Percentiles rank a stretch among this genome's conserved stretches.
Evolutionary conservation across 352 stramenopile genomes (phyloP).

Genomic region (Globisporangium perplexum): DNA sequence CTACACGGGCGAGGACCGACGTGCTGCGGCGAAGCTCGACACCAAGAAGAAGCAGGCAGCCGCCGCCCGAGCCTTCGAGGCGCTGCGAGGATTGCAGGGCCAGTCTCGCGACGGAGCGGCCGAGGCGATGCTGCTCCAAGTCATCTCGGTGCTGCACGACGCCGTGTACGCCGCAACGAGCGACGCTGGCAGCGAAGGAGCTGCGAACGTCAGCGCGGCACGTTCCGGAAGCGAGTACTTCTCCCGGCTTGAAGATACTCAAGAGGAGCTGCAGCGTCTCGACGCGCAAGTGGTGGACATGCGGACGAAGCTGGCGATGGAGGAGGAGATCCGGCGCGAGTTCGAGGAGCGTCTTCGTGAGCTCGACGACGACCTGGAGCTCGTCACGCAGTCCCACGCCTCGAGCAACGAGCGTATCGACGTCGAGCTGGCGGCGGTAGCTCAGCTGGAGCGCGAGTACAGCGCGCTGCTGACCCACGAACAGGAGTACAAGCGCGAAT

Average conservation of each 20-base stretch:
- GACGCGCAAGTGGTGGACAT: slow-evolving; percentile 12
- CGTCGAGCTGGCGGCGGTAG: slow-evolving; percentile 26
- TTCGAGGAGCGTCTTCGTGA: slow-evolving; percentile 22
- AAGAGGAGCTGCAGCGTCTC: slow-evolving; percentile 12
- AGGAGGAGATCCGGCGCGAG: slow-evolving; percentile 34
- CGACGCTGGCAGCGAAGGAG: no score
- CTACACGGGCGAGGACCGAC: neutral
- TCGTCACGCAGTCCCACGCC: slow-evolving; percentile 20
- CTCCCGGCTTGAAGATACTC: slow-evolving; percentile 14
- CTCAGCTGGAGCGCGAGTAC: slow-evolving; percentile 47
- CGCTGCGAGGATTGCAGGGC: slow-evolving; percentile 22
- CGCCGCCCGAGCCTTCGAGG: slow-evolving; percentile 29
- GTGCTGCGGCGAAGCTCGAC: neutral
- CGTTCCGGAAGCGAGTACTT: slow-evolving; percentile 17
- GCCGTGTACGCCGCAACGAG: slow-evolving; percentile 14
- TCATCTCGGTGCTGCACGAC: slow-evolving; percentile 13
- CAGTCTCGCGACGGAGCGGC: slow-evolving; percentile 10
- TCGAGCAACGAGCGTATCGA: slow-evolving; percentile 32
- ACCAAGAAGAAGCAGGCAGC: slow-evolving; percentile 8
- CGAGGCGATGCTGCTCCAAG: slow-evolving; percentile 26
- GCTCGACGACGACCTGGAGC: slow-evolving; percentile 32
- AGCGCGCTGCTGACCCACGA: slow-evolving; percentile 38
- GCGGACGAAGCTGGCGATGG: slow-evolving; percentile 37
- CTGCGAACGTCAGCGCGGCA: neutral
- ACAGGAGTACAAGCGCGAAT: slow-evolving; percentile 31